Base-by-base conservation (phyloP, 2,329 filamentous ascomycete species). In the Alternaria arbusti region DNA sequence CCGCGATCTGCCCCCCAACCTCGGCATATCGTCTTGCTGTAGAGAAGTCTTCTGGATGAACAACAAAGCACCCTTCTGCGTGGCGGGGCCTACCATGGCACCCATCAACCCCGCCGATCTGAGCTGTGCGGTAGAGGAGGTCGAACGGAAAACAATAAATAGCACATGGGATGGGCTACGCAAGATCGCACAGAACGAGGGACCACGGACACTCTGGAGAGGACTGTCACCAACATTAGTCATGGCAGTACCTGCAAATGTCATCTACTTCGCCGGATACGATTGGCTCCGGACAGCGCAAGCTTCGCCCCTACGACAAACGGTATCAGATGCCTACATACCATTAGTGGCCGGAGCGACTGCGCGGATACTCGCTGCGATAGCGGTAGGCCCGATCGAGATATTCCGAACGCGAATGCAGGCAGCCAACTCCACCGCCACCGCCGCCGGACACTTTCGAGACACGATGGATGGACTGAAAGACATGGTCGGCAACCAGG, bases 191-290 rank as follows among this genome's bases (percentile, higher is more conserved):
- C 89, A 93, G 51, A 94, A 98, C 77, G 96, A 99, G 82, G 96
- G 96, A 1, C 76, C 94, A 12, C 87, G 88, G 25, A 96, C 94
- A 2, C 82, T 99, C 36, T 99, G 96, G 95, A 88, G 96, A 65
- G 96, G 96, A 0, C 84, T 99, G 6, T 96, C 92, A n/a, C 95
- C 96, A 0, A 99, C 96, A 0, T 83, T 99, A 22, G 87, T 94
- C 68, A 99, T 99, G 96, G 90, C 94, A 0, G 87, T 99, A 6
- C 96, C 96, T 0, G 93, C 90, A 25, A 99, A 99, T 78, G 96
- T 99, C 70, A 98, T 99, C 69, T 99, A 99, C 82, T 97, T 98
- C 75, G 96, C 96, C 12, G 96, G 96, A 43, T 99, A 99, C 80
- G 96, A 99, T 76, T 97, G 94, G 91, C 80, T 99, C 62, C 90